These are phyloP conservation scores for Mrakia gelida DNA, from an alignment of 768 basidiomycete species.

Conservation along the genomic window DNA sequence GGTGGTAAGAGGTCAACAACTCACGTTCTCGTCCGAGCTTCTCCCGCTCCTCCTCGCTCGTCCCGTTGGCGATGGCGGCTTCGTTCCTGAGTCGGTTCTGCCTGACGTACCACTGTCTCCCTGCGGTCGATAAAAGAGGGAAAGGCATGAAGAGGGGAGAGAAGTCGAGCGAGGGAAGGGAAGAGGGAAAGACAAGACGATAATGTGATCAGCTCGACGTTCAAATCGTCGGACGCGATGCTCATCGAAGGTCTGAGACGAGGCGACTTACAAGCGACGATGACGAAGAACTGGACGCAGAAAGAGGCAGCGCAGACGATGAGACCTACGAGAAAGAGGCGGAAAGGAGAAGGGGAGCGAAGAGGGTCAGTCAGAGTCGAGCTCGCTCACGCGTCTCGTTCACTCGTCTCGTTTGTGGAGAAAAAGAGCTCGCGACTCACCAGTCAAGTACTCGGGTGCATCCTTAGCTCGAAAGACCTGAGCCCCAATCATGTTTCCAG, in stretches of 20 bases:
- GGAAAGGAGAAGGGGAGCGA: too few species aligned
- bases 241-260: neutral
- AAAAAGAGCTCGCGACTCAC: too few species aligned
- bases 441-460: constrained; percentile 2
- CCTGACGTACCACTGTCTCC: neutral
- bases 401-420: too few species aligned
- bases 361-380: neutral
- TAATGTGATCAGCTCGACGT: too few species aligned
- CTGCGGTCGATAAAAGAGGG: neutral
- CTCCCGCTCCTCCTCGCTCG: neutral
- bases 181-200: too few species aligned
- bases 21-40: neutral
- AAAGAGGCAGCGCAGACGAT: constrained; percentile 15
- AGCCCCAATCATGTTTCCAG: constrained; percentile 22
- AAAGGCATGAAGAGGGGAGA: too few species aligned
- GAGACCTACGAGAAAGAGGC: neutral
- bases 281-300: neutral
- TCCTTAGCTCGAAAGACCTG: constrained; percentile 28
- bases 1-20: neutral
- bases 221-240: too few species aligned
- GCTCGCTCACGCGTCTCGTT: too few species aligned
- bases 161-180: too few species aligned
- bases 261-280: neutral
- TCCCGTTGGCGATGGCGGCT: neutral
- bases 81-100: neutral